These are phyloP conservation scores for Lablab purpureus DNA, from an alignment of 306 rosid species.

Conservation along the genomic window DNA sequence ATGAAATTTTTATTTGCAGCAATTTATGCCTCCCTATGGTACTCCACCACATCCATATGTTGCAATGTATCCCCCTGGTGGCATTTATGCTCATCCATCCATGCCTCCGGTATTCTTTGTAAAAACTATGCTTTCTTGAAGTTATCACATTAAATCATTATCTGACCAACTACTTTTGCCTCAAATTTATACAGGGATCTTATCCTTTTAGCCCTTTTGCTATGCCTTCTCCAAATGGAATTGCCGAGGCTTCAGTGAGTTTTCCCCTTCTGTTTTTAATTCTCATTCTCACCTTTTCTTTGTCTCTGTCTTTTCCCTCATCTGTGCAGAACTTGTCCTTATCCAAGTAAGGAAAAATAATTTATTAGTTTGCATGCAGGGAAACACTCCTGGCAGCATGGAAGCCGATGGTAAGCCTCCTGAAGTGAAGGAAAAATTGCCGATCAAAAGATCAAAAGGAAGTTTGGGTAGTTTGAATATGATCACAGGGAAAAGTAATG, in stretches of 20 bases:
- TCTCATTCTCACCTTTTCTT: conserved; percentile 20
- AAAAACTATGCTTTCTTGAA: conserved; percentile 43
- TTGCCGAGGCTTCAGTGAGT: conserved; percentile 92
- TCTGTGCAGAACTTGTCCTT: conserved; percentile 33
- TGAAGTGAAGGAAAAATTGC: conserved; percentile 91
- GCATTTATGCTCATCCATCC: conserved; percentile 98
- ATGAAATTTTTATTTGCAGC: conserved; percentile 67
- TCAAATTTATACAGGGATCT: conserved; percentile 74
- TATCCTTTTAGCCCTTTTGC: conserved; percentile 97
- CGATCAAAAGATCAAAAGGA: conserved; percentile 97
- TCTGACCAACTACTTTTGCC: conserved; percentile 35
- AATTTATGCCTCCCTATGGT: conserved; percentile 97
- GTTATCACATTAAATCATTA: conserved; percentile 39
- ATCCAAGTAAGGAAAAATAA: conserved; percentile 45
- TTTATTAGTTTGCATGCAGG: conserved; percentile 63
- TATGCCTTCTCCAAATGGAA: conserved; percentile 92
- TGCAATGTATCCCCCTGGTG: conserved; percentile 99
- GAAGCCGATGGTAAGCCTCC: conserved; percentile 88
- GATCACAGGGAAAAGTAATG: conserved; percentile 93
- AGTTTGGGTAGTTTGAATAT: conserved; percentile 97
- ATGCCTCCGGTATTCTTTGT: conserved; percentile 85
- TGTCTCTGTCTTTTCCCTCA: conserved; percentile 27
- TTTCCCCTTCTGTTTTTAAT: conserved; percentile 28
- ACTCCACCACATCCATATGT: conserved; percentile 98
- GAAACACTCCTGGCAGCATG: conserved; percentile 79